Evolutionary conservation across 2,329 filamentous ascomycete species (phyloP).

Genomic region (Grosmannia clavigera): DNA sequence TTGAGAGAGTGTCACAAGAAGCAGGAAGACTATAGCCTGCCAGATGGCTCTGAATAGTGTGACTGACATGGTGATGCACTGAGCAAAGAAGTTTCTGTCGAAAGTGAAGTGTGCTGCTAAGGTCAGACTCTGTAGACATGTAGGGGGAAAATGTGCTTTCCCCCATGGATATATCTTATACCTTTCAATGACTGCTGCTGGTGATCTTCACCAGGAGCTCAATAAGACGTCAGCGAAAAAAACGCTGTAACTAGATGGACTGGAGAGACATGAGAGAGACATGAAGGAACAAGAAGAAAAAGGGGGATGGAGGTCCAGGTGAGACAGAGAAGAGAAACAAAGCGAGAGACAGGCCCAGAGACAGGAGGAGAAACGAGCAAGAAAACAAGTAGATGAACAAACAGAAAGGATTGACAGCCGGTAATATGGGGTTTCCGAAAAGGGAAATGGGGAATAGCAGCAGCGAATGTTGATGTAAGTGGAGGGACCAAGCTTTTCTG

Average conservation of each 20-base stretch:
- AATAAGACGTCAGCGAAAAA: neutral
- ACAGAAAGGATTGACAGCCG: too few relatives aligned
- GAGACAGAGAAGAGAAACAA: neutral
- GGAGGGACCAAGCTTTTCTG: neutral
- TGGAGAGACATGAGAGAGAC: neutral
- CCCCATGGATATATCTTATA: neutral
- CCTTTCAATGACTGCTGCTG: neutral
- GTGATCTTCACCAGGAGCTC: neutral
- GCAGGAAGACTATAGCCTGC: neutral
- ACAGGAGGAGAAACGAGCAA: neutral
- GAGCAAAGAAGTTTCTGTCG: neutral
- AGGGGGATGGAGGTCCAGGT: neutral
- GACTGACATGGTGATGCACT: neutral
- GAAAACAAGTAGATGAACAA: too few relatives aligned
- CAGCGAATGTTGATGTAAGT: neutral
- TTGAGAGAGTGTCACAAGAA: neutral
- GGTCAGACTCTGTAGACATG: neutral
- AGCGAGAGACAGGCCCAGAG: neutral
- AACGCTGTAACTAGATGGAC: neutral
- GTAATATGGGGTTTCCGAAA: neutral
- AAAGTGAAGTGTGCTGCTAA: neutral
- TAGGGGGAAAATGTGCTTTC: neutral
- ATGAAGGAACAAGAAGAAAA: neutral
- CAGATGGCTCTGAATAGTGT: neutral
- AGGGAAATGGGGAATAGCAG: neutral